Evolutionary conservation across 768 basidiomycete species (phyloP).

Genomic region (Panus rudis): DNA sequence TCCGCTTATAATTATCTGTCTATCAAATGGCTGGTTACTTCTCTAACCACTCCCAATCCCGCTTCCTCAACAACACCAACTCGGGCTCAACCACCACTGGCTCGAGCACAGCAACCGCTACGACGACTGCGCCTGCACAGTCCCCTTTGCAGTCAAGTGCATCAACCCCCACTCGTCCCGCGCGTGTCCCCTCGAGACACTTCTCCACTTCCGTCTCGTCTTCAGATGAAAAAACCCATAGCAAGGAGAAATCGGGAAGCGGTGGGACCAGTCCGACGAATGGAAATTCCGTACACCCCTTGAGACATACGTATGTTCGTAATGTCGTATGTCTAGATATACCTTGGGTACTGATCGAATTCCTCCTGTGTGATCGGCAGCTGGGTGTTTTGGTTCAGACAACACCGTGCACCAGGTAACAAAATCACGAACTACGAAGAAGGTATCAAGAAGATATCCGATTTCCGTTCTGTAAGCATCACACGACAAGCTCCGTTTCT

Average conservation of each 20-base stretch:
- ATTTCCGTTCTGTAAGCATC: conserved; percentile 73
- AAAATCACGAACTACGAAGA: conserved; percentile 91
- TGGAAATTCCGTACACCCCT: conserved; percentile 50
- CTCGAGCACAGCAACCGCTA: conserved; percentile 13
- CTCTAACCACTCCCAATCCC: conserved; percentile 73
- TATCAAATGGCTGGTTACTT: conserved; percentile 50
- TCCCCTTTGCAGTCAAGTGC: conserved; percentile 16
- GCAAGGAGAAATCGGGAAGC: conserved; percentile 36
- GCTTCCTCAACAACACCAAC: conserved; percentile 52
- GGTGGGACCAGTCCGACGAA: conserved; percentile 30
- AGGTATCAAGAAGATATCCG: conserved; percentile 87
- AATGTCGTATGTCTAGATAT: conserved; percentile 19
- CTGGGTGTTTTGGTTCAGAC: conserved; percentile 90
- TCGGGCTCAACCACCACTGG: conserved; percentile 15
- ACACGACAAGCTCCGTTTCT: background rate
- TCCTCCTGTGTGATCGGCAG: conserved; percentile 28
- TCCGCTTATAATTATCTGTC: background rate
- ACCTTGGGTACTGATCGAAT: conserved; percentile 16
- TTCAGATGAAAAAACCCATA: conserved; percentile 34
- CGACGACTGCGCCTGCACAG: conserved; percentile 22
- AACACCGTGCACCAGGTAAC: conserved; percentile 84
- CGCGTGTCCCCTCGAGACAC: conserved; percentile 47
- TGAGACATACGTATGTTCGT: conserved; percentile 87
- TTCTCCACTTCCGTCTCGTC: conserved; percentile 54
- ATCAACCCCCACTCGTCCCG: conserved; percentile 14